Conservation (phyloP, 495 filamentous ascomycete species). For the Hypoxylon fragiforme region DNA sequence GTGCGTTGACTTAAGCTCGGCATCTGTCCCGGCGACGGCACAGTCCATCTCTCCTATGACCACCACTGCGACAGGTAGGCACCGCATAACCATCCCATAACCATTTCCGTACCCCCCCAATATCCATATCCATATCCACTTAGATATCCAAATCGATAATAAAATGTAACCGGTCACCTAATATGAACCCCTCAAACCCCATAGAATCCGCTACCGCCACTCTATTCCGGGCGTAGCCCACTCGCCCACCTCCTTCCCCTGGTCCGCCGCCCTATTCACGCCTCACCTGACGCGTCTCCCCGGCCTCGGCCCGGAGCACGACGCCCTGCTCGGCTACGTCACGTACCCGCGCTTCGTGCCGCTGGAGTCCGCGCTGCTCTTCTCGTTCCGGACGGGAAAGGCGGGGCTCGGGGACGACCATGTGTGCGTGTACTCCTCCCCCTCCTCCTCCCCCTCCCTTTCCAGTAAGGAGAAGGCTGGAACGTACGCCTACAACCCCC, state of each 20-base stretch:
- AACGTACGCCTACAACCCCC: conserved; percentile 31
- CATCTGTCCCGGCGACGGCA: conserved; percentile 51
- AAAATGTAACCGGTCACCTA: too few relatives aligned
- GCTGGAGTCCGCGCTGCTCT: conserved; percentile 39
- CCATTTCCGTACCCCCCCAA: too few relatives aligned
- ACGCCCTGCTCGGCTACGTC: conserved; percentile 43
- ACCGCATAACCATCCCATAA: too few relatives aligned
- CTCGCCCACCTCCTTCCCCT: conserved; percentile 37
- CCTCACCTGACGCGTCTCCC: conserved; percentile 44
- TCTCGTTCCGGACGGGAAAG: conserved; percentile 52
- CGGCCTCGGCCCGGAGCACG: conserved; percentile 37
- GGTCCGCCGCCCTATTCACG: conserved; percentile 47
- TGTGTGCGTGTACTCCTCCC: conserved; percentile 42
- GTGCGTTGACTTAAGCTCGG: conserved; percentile 39
- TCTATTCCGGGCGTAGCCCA: conserved; percentile 43
- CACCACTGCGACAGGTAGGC: conserved; percentile 47
- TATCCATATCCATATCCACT: too few relatives aligned
- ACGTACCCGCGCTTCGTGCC: conserved; percentile 54
- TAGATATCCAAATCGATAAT: too few relatives aligned
- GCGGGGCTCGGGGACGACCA: conserved; percentile 54
- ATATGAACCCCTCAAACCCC: neutral
- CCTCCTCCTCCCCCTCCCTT: neutral
- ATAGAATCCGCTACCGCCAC: conserved; percentile 47
- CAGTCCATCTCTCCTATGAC: conserved; percentile 53
- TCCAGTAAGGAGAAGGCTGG: neutral